A percentile compares a stretch with the other conserved stretches of the same genome.
Evolutionary conservation across 768 basidiomycete genomes (phyloP).

Genomic region (Lactarius hatsudake): DNA sequence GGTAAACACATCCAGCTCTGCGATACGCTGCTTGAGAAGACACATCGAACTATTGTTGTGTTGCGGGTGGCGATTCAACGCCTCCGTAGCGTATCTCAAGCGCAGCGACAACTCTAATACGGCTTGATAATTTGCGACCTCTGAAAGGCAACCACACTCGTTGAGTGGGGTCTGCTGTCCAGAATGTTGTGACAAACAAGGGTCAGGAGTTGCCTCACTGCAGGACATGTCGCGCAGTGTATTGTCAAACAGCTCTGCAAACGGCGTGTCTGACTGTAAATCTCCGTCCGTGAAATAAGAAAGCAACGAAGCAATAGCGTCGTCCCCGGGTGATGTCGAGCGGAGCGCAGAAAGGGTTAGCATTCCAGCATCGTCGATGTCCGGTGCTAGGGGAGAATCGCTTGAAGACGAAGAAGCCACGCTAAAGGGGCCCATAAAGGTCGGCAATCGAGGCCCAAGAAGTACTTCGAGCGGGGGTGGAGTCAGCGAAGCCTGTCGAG

Average conservation of each 20-base stretch:
- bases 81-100: slow-evolving; percentile 55
- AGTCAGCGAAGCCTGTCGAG: neutral
- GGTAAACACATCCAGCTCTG: too few species aligned
- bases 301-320: neutral
- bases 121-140: slow-evolving; percentile 53
- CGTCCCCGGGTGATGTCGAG: neutral
- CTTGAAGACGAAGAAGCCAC: neutral
- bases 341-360: neutral
- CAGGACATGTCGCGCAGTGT: slow-evolving; percentile 1
- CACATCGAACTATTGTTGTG: too few species aligned
- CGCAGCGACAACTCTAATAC: slow-evolving; percentile 64
- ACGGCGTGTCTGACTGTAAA: neutral
- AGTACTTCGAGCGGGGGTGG: neutral
- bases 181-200: neutral
- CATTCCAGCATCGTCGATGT: neutral
- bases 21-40: too few species aligned
- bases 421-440: neutral
- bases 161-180: slow-evolving; percentile 11
- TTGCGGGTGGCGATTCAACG: slow-evolving; percentile 35
- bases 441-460: neutral
- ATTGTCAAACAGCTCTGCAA: slow-evolving; percentile 4
- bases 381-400: neutral
- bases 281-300: slow-evolving; percentile 5
- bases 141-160: slow-evolving; percentile 60
- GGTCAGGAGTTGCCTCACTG: neutral